phyloP scores from a whole-genome alignment of 208 protist species.

The Leishmania mexicana region DNA sequence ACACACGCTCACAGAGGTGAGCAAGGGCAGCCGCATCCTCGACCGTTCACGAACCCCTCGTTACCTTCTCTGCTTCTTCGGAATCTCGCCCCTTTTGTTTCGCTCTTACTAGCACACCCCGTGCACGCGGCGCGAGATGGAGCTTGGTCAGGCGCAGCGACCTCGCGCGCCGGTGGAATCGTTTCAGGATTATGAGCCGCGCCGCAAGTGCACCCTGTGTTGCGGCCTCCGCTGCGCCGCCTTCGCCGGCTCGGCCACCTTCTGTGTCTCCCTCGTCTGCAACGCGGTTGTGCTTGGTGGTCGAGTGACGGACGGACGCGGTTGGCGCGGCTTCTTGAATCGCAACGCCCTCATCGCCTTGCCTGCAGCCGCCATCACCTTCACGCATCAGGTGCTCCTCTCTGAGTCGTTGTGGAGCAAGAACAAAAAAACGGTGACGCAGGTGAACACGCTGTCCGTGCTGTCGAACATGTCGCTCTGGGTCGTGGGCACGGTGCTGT shows the following conservation, averaged over 20 bases:
- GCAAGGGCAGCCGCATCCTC: not conserved
- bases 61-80: not conserved
- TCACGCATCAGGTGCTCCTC: conserved; percentile 82
- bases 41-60: not conserved
- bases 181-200: conserved; percentile 58
- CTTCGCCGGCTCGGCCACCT: conserved; percentile 36
- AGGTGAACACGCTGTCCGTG: conserved; percentile 67
- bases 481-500: conserved; percentile 39
- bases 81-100: not conserved
- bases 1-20: not conserved
- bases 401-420: conserved; percentile 88
- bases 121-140: conserved; percentile 35
- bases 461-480: conserved; percentile 69
- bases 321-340: conserved; percentile 64
- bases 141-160: conserved; percentile 63
- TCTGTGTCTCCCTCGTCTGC: conserved; percentile 64
- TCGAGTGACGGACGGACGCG: conserved; percentile 47
- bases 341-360: conserved; percentile 66
- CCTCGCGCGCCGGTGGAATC: conserved; percentile 48
- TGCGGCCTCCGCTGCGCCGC: conserved; percentile 63
- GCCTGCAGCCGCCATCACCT: conserved; percentile 67
- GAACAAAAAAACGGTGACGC: conserved; percentile 73
- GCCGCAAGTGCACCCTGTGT: conserved; percentile 79
- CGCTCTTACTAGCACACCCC: not conserved
- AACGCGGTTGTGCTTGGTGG: conserved; percentile 56